Conservation (phyloP, 2,329 filamentous ascomycete species). For the Pezicula neosporulosa region DNA sequence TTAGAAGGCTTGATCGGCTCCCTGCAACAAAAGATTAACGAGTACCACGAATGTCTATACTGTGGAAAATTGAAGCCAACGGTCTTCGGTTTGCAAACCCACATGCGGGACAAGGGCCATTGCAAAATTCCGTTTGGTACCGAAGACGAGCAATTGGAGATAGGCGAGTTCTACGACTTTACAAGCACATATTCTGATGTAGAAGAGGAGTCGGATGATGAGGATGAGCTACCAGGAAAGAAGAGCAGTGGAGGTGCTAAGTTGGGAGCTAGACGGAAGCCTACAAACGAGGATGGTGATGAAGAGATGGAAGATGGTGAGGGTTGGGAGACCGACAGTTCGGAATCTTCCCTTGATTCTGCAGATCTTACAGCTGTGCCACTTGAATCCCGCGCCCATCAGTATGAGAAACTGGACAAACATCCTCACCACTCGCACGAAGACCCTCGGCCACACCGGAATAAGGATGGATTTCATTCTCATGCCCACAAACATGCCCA, state of each 20-base stretch:
- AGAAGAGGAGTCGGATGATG: slow-evolving; percentile 57
- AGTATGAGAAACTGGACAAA: slow-evolving; percentile 68
- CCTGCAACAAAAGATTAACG: slow-evolving; percentile 75
- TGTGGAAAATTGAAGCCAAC: slow-evolving; percentile 82
- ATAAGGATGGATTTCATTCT: slow-evolving; percentile 75
- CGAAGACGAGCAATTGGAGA: slow-evolving; percentile 86
- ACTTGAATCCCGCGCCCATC: slow-evolving; percentile 66
- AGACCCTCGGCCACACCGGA: slow-evolving; percentile 69
- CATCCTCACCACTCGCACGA: slow-evolving; percentile 73
- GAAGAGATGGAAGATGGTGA: slow-evolving; percentile 60
- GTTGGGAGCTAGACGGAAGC: slow-evolving; percentile 60
- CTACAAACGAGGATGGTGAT: slow-evolving; percentile 49
- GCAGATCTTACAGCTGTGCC: slow-evolving; percentile 79
- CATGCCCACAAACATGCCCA: slow-evolving; percentile 72
- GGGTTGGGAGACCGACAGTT: slow-evolving; percentile 94
- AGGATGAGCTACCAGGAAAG: slow-evolving; percentile 46
- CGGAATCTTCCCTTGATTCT: slow-evolving; percentile 82
- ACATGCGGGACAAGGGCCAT: slow-evolving; percentile 96
- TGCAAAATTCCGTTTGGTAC: slow-evolving; percentile 93
- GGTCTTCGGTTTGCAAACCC: slow-evolving; percentile 79
- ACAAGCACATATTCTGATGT: slow-evolving; percentile 89
- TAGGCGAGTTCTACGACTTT: slow-evolving; percentile 98
- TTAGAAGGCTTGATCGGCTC: slow-evolving; percentile 76
- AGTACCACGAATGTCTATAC: slow-evolving; percentile 80
- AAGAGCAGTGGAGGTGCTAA: slow-evolving; percentile 60